Percentiles rank a stretch among this genome's conserved stretches.
Conservation (phyloP, 1,284 basidiomycete species). For the Pyrrhoderma lamaoense region DNA sequence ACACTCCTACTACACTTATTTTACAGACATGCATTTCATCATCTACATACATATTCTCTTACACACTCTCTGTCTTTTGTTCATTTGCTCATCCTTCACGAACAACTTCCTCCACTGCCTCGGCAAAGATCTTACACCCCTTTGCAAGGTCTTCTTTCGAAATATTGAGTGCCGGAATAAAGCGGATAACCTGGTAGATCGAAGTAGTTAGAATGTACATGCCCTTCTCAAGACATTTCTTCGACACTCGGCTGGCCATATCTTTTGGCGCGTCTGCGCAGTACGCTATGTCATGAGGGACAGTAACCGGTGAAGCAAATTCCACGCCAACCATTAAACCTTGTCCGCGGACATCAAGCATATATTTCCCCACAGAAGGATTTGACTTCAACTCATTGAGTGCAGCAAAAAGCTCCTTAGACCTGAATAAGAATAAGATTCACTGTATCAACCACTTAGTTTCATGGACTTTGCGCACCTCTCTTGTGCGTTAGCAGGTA, state of each 20-base stretch:
- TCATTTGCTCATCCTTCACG: constrained; percentile 36
- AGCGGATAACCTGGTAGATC: constrained; percentile 72
- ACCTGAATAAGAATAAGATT: constrained; percentile 36
- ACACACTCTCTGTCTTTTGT: background rate
- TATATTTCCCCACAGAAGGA: constrained; percentile 42
- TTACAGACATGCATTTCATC: too few species aligned
- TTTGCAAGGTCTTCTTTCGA: constrained; percentile 52
- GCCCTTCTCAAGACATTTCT: constrained; percentile 77
- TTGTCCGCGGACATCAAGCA: constrained; percentile 71
- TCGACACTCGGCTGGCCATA: constrained; percentile 70
- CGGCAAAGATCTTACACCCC: constrained; percentile 52
- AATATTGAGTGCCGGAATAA: constrained; percentile 70
- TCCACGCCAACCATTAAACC: constrained; percentile 82
- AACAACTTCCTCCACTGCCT: constrained; percentile 58
- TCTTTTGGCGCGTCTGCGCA: constrained; percentile 45
- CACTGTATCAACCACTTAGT: constrained; percentile 14
- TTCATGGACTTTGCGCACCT: constrained; percentile 36
- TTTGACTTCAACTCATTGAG: constrained; percentile 52
- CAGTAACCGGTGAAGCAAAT: constrained; percentile 55
- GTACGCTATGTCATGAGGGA: constrained; percentile 36
- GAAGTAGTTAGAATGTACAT: constrained; percentile 77
- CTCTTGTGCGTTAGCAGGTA: constrained; percentile 71
- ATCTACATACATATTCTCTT: too few species aligned
- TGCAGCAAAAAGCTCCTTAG: constrained; percentile 60
- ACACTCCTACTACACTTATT: too few species aligned